Evolutionary conservation across 1,284 basidiomycete species (phyloP).

Genomic region (Coriolopsis trogii): DNA sequence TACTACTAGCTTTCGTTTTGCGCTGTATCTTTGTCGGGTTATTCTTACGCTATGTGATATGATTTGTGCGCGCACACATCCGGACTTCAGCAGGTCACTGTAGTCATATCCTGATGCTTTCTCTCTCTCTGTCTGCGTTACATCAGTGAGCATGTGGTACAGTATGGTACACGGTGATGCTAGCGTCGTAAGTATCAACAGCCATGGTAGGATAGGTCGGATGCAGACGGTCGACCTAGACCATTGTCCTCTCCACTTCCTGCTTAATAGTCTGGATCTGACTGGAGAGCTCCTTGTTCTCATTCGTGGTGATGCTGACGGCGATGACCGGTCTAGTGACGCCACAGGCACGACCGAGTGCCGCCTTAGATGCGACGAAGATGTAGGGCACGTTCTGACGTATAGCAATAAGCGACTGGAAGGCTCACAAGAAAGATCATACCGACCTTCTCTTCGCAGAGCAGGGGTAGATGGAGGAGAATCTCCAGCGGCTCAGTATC

Average conservation of each 20-base stretch:
- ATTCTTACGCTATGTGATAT: constrained; percentile 23
- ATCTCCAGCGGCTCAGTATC: constrained; percentile 99
- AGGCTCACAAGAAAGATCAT: not conserved
- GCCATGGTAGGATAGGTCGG: not conserved
- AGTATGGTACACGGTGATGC: constrained; percentile 3
- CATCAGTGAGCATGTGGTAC: constrained; percentile 8
- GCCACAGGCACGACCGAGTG: constrained; percentile 94
- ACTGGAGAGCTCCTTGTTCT: constrained; percentile 89
- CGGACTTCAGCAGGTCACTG: not conserved
- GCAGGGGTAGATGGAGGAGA: constrained; percentile 92
- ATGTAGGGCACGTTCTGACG: constrained; percentile 92
- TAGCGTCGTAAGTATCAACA: not conserved
- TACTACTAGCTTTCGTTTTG: constrained; percentile 7
- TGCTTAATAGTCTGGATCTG: constrained; percentile 92
- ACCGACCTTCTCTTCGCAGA: constrained; percentile 96
- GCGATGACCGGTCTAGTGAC: constrained; percentile 96
- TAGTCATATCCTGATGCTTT: not conserved
- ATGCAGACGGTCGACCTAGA: constrained; percentile 24
- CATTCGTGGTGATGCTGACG: constrained; percentile 94
- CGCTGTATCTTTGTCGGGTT: constrained; percentile 26
- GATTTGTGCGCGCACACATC: not conserved
- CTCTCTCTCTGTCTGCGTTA: no score
- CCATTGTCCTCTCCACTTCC: constrained; percentile 80
- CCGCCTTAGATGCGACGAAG: constrained; percentile 94
- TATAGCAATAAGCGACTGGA: constrained; percentile 9